phyloP scores from a whole-genome alignment of 306 rosid genomes.

The Quercus ilex region DNA sequence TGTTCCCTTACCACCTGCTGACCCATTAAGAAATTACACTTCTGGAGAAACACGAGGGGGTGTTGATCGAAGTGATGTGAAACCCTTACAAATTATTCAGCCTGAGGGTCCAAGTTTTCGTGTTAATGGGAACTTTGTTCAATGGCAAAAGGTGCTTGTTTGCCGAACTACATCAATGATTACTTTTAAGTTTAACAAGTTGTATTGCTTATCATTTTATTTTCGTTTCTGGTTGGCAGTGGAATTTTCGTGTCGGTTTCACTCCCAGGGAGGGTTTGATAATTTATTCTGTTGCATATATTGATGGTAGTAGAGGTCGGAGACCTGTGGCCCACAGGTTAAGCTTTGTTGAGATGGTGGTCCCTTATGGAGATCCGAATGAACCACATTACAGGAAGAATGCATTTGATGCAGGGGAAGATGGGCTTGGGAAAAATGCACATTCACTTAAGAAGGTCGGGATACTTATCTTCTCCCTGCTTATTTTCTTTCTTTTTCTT shows the following conservation, averaged over 20 bases:
- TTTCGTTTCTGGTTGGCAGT: constrained; percentile 45
- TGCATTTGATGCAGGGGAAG: constrained; percentile 91
- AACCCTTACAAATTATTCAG: constrained; percentile 67
- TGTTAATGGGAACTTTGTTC: constrained; percentile 62
- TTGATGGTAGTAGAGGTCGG: constrained; percentile 75
- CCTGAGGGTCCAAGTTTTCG: constrained; percentile 89
- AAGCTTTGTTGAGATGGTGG: constrained; percentile 87
- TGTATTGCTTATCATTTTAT: background rate
- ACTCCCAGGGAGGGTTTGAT: constrained; percentile 75
- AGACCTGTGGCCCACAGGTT: constrained; percentile 74
- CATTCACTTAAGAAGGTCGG: constrained; percentile 80
- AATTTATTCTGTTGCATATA: constrained; percentile 63
- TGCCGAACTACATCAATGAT: constrained; percentile 1
- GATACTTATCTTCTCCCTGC: background rate
- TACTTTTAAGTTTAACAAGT: constrained; percentile 5
- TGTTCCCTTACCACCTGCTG: constrained; percentile 77
- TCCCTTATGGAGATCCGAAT: constrained; percentile 85
- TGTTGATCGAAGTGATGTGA: constrained; percentile 82
- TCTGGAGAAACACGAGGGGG: constrained; percentile 79
- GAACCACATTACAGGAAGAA: constrained; percentile 84
- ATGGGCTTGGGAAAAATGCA: constrained; percentile 78
- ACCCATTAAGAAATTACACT: constrained; percentile 72
- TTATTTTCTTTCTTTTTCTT: background rate
- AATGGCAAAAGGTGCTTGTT: constrained; percentile 68
- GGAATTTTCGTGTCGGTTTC: constrained; percentile 81